Conservation (phyloP, 345 rosid genomes). For the Hibiscus trionum region DNA sequence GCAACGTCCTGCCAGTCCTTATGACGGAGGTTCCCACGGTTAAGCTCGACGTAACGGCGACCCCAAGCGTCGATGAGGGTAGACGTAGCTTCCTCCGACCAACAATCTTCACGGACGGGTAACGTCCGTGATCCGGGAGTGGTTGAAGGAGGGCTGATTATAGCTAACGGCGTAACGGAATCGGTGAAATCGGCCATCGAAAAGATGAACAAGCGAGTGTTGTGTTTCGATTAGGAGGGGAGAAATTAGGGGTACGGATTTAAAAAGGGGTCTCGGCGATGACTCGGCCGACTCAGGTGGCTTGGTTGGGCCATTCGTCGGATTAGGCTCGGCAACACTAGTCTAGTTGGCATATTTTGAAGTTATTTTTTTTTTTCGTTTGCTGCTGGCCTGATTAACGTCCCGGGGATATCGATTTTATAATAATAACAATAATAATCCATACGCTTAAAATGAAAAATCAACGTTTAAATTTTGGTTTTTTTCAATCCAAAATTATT, state of each 20-base stretch:
- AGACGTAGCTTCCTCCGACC: constrained; percentile 96
- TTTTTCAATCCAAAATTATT: no score
- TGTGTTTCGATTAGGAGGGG: not conserved
- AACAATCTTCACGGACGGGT: constrained; percentile 90
- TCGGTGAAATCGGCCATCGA: constrained; percentile 40
- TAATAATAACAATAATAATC: no score
- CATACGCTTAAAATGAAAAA: no score
- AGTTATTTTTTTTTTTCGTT: constrained; percentile 1
- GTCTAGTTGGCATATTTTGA: constrained; percentile 25
- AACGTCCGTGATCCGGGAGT: constrained; percentile 39
- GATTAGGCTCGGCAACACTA: constrained; percentile 26
- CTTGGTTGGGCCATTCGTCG: no score
- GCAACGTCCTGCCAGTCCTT: constrained; percentile 99
- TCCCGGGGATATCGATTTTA: not conserved
- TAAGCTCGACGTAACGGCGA: constrained; percentile 72
- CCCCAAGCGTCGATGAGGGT: constrained; percentile 98
- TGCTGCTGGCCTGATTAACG: not conserved
- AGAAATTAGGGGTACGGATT: not conserved
- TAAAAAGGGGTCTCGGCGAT: constrained; percentile 16
- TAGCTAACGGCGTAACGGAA: constrained; percentile 21
- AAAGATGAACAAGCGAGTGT: not conserved
- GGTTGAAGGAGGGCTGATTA: constrained; percentile 20
- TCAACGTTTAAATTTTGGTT: no score
- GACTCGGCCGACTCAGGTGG: constrained; percentile 10
- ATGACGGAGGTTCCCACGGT: constrained; percentile 92